Evolutionary conservation across 495 filamentous ascomycete genomes (phyloP), one percentile per base, ranked within the genome.

Genomic region (Parachaetomium inaequale): DNA sequence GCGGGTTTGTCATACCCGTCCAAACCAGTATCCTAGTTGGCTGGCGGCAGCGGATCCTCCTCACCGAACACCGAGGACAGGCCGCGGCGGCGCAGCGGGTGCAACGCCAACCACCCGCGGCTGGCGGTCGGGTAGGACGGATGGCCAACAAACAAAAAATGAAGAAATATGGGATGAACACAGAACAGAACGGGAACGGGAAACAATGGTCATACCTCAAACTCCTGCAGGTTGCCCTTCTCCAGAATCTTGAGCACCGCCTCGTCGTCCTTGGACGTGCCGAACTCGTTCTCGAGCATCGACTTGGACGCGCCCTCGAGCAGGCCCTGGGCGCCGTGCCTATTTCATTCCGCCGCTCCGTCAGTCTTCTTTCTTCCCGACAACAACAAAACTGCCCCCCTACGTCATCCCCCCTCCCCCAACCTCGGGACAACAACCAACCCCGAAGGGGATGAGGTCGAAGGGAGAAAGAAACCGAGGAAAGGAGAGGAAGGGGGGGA

Each of bases 321-420:
- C 62, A 86, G 79, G 54, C 93, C 94, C 71, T 96, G 91, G 12
- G 84, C 84, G 64, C 94, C 93, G 65, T 96, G 92, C 71, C 93
- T 98, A 64, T 68, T 4, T 11, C 7, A 1, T 11, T 17, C 11
- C 14, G 3, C 25, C 17, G 4, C 21, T 29, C 12, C 2, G 53
- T 46, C 26, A 58, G 58, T 4, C 17, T 51, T 26, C 17, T 46
- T 1, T 23, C 14, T 23, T 23, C 31, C 10, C 23, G 0, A 40
- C 14, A 12, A 15, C 36, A 32, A 32, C 38, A 40, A 42, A 1
- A 25, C 7, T 40, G 32, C n/a, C n/a, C n/a, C n/a, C 26, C n/a
- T 46, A 15, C 31, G 43, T 57, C 28, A 53, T 53, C 46, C 10
- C 46, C 12, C 10, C 46, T 11, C 19, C 42, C 42, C 42, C 42